Evolutionary conservation across 2,329 filamentous ascomycete species (phyloP).

Genomic region (Periconia digitata): DNA sequence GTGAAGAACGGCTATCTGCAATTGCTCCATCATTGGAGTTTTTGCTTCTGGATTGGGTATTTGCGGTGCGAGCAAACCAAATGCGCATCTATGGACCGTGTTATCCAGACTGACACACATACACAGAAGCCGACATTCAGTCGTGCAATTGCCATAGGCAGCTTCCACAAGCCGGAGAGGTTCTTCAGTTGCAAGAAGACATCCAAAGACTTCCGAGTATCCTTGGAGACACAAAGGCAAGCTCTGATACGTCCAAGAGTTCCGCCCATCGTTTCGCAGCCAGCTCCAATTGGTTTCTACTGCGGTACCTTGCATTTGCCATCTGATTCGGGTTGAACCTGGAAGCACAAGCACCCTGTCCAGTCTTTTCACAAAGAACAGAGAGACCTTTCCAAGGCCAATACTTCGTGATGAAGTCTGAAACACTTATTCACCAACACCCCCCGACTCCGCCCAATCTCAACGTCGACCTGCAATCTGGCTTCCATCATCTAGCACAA

Average conservation of each 20-base stretch:
- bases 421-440: slow-evolving; percentile 38
- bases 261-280: not conserved
- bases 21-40: slow-evolving; percentile 35
- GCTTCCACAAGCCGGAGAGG: slow-evolving; percentile 23
- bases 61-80: slow-evolving; percentile 38
- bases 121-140: slow-evolving; percentile 19
- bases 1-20: slow-evolving; percentile 37
- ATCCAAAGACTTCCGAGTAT: not conserved
- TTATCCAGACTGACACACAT: slow-evolving; percentile 28
- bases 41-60: slow-evolving; percentile 33
- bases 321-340: slow-evolving; percentile 16
- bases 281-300: not conserved
- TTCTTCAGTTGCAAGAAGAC: slow-evolving; percentile 3
- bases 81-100: slow-evolving; percentile 17
- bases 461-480: slow-evolving; percentile 35
- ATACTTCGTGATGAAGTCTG: slow-evolving; percentile 32
- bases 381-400: not conserved
- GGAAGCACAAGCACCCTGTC: slow-evolving; percentile 6
- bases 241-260: not conserved
- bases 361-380: slow-evolving; percentile 2
- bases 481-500: slow-evolving; percentile 46
- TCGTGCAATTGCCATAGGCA: slow-evolving; percentile 10
- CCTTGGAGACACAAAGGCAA: not conserved
- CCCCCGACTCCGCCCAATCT: slow-evolving; percentile 40
- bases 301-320: not conserved